Evolutionary conservation across 768 basidiomycete genomes (phyloP).

Genomic region (Rubroboletus pulcherrimus): DNA sequence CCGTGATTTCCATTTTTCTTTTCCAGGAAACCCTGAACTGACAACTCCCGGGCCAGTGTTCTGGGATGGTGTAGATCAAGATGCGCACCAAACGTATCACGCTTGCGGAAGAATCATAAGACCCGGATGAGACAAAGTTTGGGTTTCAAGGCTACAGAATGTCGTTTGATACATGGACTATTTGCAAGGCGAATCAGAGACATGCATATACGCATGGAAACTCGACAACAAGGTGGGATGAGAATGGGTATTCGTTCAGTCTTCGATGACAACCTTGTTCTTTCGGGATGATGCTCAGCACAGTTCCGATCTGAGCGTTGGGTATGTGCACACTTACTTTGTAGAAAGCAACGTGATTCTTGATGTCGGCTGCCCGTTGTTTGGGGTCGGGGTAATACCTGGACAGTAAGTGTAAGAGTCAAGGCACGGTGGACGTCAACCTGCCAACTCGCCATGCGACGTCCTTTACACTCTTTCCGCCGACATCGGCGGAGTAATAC

Average conservation of each 20-base stretch:
- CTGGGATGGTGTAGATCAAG: not conserved
- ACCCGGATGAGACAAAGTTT: not conserved
- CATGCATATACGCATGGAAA: no score
- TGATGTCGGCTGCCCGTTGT: constrained; percentile 53
- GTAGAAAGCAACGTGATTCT: constrained; percentile 73
- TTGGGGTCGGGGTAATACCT: constrained; percentile 68
- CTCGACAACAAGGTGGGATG: not conserved
- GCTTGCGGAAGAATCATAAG: not conserved
- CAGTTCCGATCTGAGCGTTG: not conserved
- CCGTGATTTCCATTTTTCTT: not conserved
- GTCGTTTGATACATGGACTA: not conserved
- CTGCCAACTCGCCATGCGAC: constrained; percentile 55
- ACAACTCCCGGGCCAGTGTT: not conserved
- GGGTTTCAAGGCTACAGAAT: not conserved
- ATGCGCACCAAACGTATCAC: not conserved
- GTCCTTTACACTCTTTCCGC: constrained; percentile 49
- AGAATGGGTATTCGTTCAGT: not conserved
- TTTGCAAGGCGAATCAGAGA: no score
- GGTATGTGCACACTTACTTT: constrained; percentile 43
- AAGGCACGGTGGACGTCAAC: not conserved
- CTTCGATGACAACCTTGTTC: constrained; percentile 22
- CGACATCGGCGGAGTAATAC: constrained; percentile 58
- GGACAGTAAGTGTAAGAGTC: not conserved
- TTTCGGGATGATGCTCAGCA: constrained; percentile 2
- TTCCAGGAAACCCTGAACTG: not conserved